phyloP scores from a whole-genome alignment of 257 asterid species.

The Coffea canephora region DNA sequence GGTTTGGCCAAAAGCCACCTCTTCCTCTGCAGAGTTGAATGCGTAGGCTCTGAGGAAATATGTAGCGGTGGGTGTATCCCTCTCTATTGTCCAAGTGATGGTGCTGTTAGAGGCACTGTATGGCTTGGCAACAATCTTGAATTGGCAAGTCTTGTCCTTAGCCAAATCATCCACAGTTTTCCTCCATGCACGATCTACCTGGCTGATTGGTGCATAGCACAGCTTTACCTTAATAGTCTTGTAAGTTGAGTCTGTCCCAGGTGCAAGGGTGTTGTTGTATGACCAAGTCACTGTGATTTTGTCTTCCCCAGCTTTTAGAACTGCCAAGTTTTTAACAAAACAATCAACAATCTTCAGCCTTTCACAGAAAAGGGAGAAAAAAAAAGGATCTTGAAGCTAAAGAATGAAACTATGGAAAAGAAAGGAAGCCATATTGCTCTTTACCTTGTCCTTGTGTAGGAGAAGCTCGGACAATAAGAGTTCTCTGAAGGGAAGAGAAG shows the following conservation, averaged over 20 bases:
- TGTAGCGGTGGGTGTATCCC: slow-evolving; percentile 54
- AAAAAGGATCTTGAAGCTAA: background rate
- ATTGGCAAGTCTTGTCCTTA: slow-evolving; percentile 76
- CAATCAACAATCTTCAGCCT: background rate
- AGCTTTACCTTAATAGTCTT: slow-evolving; percentile 42
- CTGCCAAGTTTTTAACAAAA: slow-evolving; percentile 26
- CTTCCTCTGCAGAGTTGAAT: slow-evolving; percentile 22
- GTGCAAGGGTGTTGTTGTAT: slow-evolving; percentile 30
- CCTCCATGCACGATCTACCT: slow-evolving; percentile 71
- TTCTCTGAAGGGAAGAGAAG: slow-evolving; percentile 34
- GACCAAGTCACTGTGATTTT: slow-evolving; percentile 47
- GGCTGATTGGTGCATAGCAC: slow-evolving; percentile 77
- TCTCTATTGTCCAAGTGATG: slow-evolving; percentile 40
- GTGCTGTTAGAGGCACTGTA: slow-evolving; percentile 35
- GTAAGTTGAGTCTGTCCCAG: slow-evolving; percentile 45
- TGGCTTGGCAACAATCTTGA: slow-evolving; percentile 39
- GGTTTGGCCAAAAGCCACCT: slow-evolving; percentile 65
- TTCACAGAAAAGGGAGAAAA: background rate
- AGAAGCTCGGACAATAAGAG: slow-evolving; percentile 35
- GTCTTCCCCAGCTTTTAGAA: slow-evolving; percentile 50
- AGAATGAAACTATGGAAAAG: background rate
- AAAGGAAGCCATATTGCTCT: background rate
- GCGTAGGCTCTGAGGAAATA: slow-evolving; percentile 68
- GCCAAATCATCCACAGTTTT: slow-evolving; percentile 45
- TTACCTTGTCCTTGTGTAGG: slow-evolving; percentile 35